phyloP scores from a whole-genome alignment of 1,284 basidiomycete species.

The Malassezia furfur region DNA sequence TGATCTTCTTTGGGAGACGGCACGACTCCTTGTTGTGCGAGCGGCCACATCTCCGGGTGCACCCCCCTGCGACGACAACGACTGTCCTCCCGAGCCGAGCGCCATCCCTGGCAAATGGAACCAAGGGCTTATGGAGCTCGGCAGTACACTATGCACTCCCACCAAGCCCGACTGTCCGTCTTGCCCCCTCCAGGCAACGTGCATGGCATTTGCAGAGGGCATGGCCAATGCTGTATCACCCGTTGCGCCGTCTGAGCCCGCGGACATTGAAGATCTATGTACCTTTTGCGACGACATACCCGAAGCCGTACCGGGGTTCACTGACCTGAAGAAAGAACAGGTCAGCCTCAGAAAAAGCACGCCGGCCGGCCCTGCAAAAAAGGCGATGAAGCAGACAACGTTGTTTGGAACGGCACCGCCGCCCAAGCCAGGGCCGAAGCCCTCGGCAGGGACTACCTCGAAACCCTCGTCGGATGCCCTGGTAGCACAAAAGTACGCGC shows the following conservation, averaged over 20 bases:
- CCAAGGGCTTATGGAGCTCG: slow-evolving; percentile 46
- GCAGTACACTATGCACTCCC: slow-evolving; percentile 34
- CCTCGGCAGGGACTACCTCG: no score
- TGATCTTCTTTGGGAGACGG: slow-evolving; percentile 37
- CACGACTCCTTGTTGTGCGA: slow-evolving; percentile 27
- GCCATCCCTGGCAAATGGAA: slow-evolving; percentile 37
- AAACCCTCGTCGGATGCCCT: no score
- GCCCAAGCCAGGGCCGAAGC: background rate
- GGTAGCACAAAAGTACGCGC: slow-evolving; percentile 8
- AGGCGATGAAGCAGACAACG: slow-evolving; percentile 17
- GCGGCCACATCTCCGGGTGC: background rate
- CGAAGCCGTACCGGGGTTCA: background rate
- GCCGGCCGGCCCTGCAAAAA: background rate
- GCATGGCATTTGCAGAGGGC: slow-evolving; percentile 21
- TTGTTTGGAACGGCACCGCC: slow-evolving; percentile 11
- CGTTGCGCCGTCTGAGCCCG: background rate
- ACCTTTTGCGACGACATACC: slow-evolving; percentile 30
- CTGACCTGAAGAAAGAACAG: background rate
- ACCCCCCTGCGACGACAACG: background rate
- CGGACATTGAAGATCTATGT: slow-evolving; percentile 40
- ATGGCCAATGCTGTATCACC: background rate
- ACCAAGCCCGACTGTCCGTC: slow-evolving; percentile 25
- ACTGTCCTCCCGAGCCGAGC: slow-evolving; percentile 8
- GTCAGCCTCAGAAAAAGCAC: background rate
- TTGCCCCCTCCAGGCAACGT: slow-evolving; percentile 32